Conservation (phyloP, 345 rosid genomes). For the Clausena lansium region DNA sequence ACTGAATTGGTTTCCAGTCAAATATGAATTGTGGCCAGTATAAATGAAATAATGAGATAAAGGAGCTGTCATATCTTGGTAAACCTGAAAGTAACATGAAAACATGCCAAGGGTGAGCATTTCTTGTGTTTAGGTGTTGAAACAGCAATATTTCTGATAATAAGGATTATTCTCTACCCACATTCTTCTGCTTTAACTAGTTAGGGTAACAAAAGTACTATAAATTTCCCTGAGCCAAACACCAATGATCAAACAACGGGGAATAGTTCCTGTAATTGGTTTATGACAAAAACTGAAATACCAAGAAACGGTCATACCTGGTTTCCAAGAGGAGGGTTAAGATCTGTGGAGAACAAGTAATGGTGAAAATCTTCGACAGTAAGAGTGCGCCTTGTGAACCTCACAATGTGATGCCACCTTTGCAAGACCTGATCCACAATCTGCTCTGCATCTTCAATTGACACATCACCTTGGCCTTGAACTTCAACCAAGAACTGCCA, state of each 20-base stretch:
- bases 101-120: background rate
- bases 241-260: background rate
- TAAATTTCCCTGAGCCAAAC: background rate
- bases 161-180: background rate
- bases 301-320: constrained; percentile 29
- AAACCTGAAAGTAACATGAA: constrained; percentile 53
- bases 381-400: constrained; percentile 56
- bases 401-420: constrained; percentile 56
- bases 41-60: constrained; percentile 82
- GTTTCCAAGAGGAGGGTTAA: constrained; percentile 53
- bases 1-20: constrained; percentile 90
- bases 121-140: background rate
- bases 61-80: constrained; percentile 84
- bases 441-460: constrained; percentile 48
- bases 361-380: constrained; percentile 67
- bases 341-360: constrained; percentile 56
- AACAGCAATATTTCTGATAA: background rate
- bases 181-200: background rate
- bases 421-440: constrained; percentile 57
- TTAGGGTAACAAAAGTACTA: background rate
- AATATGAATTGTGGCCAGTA: constrained; percentile 91
- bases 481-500: constrained; percentile 48
- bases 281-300: background rate
- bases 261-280: background rate
- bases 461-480: constrained; percentile 35